Percentiles rank a stretch among this genome's conserved stretches.
Conservation (phyloP, 371 early-diverging fungal species). For the Dichotomocladium elegans region DNA sequence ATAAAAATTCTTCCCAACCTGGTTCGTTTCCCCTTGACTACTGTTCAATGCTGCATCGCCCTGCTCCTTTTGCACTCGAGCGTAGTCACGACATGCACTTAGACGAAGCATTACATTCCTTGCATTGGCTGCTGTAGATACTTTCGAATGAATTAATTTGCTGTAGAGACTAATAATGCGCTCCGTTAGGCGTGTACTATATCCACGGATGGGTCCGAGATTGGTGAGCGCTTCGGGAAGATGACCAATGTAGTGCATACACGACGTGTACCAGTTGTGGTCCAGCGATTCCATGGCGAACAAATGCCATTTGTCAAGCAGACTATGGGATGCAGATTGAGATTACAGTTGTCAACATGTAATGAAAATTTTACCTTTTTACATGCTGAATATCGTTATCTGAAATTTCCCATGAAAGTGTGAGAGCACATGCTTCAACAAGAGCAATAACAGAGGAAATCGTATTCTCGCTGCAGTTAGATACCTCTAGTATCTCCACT, state of each 20-base stretch:
- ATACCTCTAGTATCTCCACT: not conserved
- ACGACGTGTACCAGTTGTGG: not conserved
- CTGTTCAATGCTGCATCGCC: too few species aligned
- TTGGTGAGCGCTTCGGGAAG: not conserved
- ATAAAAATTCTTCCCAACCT: not conserved
- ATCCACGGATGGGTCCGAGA: not conserved
- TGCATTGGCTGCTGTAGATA: not conserved
- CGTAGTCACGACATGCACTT: not conserved
- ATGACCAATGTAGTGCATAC: conserved; percentile 1
- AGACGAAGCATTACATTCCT: not conserved
- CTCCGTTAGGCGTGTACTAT: not conserved
- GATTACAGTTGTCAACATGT: not conserved
- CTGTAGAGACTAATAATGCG: conserved; percentile 1
- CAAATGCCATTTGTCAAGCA: not conserved
- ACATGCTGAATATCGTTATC: not conserved
- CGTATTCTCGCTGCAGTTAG: not conserved
- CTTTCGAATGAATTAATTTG: not conserved
- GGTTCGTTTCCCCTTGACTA: too few species aligned
- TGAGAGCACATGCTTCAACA: not conserved
- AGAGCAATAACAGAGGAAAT: not conserved
- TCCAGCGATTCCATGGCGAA: not conserved
- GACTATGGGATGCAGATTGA: not conserved
- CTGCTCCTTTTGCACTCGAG: too few species aligned
- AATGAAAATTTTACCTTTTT: not conserved
- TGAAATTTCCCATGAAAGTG: not conserved